Evolutionary conservation across 768 basidiomycete genomes (phyloP), one percentile per base, ranked within the genome.

Genomic region (Panus rudis): DNA sequence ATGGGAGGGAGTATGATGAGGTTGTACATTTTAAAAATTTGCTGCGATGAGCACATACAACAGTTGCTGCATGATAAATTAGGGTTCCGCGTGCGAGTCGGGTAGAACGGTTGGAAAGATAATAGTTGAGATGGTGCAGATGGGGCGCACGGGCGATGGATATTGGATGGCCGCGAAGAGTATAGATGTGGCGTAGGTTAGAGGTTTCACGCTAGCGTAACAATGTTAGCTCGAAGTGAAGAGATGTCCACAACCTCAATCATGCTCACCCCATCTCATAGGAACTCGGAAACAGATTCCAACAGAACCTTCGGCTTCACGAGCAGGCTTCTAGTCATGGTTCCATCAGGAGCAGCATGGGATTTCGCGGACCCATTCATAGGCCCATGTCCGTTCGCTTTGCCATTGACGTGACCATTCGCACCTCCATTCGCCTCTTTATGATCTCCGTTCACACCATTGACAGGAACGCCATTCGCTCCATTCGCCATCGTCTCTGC

Each of bases 241-340:
- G 28, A 30, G 28, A 30, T 30, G 28, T 30, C n/a, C n/a, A n/a
- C n/a, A n/a, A n/a, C n/a, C n/a, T n/a, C n/a, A n/a, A n/a, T n/a
- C n/a, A n/a, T n/a, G n/a, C n/a, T n/a, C n/a, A n/a, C n/a, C n/a
- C n/a, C n/a, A n/a, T n/a, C 24, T 53, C 45, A 55, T 40, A 59
- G 37, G 23, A 59, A 46, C 8, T 55, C 52, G 6, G 41, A 43
- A 11, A 57, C 53, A 16, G 52, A 54, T 41, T 60, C 57, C 14
- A 60, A 43, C 16, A 60, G 48, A 21, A 60, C 59, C 41, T 55
- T 60, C 6, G 59, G 59, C 47, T 57, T 60, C 33, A 60, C 27
- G 12, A 60, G 49, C 37, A 58, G 23, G 26, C 39, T 58, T n/a
- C 55, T 37, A 38, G 41, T 43, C 41, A 51, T 26, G 37, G 31